Conservation (phyloP, 1,284 basidiomycete genomes). For the Neonothopanus nambi region DNA sequence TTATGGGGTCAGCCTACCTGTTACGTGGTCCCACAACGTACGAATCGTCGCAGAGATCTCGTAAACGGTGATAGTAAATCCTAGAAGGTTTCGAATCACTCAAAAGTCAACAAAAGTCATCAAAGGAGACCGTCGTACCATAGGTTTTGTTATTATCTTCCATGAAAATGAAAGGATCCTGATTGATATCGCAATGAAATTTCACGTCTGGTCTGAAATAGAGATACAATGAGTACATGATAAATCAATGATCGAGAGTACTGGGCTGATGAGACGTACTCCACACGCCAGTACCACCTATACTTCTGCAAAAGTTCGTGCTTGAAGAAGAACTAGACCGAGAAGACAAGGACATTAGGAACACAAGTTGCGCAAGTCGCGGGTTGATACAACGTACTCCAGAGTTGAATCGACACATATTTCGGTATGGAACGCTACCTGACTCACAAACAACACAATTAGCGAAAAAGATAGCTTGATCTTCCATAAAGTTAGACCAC, state of each 20-base stretch:
- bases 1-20: background rate
- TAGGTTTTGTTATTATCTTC: constrained; percentile 62
- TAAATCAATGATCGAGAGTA: background rate
- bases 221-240: background rate
- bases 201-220: constrained; percentile 50
- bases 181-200: constrained; percentile 62
- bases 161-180: constrained; percentile 70
- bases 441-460: no score
- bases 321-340: constrained; percentile 52
- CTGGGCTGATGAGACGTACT: no score
- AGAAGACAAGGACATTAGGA: no score
- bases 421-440: constrained; percentile 25
- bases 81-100: no score
- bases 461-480: constrained; percentile 6
- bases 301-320: constrained; percentile 46
- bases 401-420: constrained; percentile 27
- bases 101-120: background rate
- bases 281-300: constrained; percentile 70
- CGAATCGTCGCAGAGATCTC: constrained; percentile 10
- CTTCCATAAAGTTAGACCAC: no score
- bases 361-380: no score
- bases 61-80: constrained; percentile 13
- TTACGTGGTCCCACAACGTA: constrained; percentile 9
- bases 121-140: constrained; percentile 29
- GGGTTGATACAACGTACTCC: constrained; percentile 27